A percentile compares a stretch with the other conserved stretches of the same genome.
Conservation (phyloP, 495 filamentous ascomycete species). For the Talaromyces nanjingensis region DNA sequence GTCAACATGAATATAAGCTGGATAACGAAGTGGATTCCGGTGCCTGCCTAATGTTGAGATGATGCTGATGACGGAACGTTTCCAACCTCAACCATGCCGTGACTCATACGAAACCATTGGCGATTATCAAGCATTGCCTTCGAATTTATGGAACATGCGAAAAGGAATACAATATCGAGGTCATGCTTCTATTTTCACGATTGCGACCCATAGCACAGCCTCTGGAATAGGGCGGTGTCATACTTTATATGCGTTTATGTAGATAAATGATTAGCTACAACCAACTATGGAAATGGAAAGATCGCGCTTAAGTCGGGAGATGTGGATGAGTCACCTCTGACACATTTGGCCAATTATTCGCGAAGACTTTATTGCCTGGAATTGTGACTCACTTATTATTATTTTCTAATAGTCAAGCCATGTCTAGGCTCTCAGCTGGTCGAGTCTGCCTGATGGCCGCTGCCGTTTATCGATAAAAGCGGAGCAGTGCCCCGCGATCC, state of each 20-base stretch:
- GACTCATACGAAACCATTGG: not conserved
- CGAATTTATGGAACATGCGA: not conserved
- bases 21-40: not conserved
- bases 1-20: not conserved
- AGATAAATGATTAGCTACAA: not conserved
- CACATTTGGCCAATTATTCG: not conserved
- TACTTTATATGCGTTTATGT: not conserved
- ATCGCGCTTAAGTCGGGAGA: not conserved
- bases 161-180: not conserved
- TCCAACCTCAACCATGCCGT: not conserved
- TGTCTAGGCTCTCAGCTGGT: not conserved
- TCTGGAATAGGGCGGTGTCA: not conserved
- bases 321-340: not conserved
- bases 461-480: slow-evolving; percentile 9
- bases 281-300: not conserved
- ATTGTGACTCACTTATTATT: not conserved
- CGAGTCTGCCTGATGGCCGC: not conserved
- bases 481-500: slow-evolving; percentile 6
- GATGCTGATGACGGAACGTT: not conserved
- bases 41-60: not conserved
- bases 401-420: not conserved
- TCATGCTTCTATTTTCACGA: not conserved
- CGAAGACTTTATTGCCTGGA: not conserved
- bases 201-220: not conserved
- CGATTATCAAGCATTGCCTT: not conserved